Evolutionary conservation across 2,329 filamentous ascomycete species (phyloP).

Genomic region (Fusarium ramigenum): DNA sequence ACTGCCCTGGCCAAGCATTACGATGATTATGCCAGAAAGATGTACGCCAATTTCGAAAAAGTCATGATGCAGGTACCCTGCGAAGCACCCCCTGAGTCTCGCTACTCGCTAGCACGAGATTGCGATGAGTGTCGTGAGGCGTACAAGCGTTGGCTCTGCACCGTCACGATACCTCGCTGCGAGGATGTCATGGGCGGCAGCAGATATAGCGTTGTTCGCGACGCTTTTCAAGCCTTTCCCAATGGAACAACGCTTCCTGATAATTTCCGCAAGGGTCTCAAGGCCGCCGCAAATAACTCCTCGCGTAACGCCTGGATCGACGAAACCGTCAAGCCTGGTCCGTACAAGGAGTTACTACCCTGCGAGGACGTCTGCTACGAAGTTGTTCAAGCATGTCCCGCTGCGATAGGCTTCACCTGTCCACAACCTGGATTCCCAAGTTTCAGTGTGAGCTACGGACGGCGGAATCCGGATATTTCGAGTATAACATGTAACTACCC

Average conservation of each 20-base stretch:
- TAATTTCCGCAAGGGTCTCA: constrained; percentile 41
- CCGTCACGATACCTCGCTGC: constrained; percentile 91
- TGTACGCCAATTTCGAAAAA: constrained; percentile 82
- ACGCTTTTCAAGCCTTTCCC: constrained; percentile 74
- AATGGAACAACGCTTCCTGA: constrained; percentile 68
- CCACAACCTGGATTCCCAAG: constrained; percentile 57
- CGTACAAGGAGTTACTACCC: constrained; percentile 92
- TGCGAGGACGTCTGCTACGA: constrained; percentile 89
- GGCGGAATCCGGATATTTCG: constrained; percentile 34
- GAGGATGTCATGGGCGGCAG: constrained; percentile 76
- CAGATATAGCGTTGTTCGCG: constrained; percentile 64
- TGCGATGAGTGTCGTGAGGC: constrained; percentile 81
- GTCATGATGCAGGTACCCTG: constrained; percentile 87
- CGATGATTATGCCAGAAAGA: constrained; percentile 74
- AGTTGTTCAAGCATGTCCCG: constrained; percentile 85
- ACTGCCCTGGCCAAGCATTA: constrained; percentile 75
- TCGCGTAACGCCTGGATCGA: constrained; percentile 82
- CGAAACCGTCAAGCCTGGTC: constrained; percentile 75
- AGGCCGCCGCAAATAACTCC: constrained; percentile 45
- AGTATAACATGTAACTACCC: constrained; percentile 52
- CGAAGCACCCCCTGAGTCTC: constrained; percentile 75
- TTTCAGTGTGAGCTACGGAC: constrained; percentile 51
- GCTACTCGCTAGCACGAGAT: constrained; percentile 81
- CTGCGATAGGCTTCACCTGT: constrained; percentile 78
- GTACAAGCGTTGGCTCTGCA: constrained; percentile 96